Base-by-base conservation (phyloP, 1,139 yeast species). In the Zygosaccharomyces sapae region DNA sequence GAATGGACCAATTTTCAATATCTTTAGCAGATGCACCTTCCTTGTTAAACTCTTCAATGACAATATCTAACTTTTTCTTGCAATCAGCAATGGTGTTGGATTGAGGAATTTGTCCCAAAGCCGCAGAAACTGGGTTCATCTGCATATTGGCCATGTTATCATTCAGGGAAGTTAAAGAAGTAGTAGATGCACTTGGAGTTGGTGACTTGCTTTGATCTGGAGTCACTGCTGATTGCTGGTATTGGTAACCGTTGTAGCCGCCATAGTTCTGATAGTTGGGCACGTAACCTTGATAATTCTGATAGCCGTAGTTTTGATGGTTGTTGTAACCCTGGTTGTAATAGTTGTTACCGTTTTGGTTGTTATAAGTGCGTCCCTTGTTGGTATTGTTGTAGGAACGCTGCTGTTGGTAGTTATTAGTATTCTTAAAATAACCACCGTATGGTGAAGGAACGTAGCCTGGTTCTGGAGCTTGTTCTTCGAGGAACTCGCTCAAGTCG, bases 91-190 rank as follows among this genome's bases (percentile, higher is more conserved):
- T 71, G 49, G 80, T 74, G 42, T 77, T 65, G 12, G 86, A 81
- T 38, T 69, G 71, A 50, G 81, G 80, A 44, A 89, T 73, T 42
- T 73, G 73, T 27, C 70, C 68, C 57, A 90, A 71, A 51, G 75
- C 67, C 31, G 77, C 82, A 43, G 83, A 76, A 52, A 89, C 73
- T 16, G 96, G 96, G n/a, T 85, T 71, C 41, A 80, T 64, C 33
- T 75, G 77, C 54, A 89, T 70, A 57, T 84, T 86, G 51, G 76
- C 75, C 62, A 88, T 72, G 7, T 92, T 86, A 36, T 86, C 76
- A 51, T 79, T 79, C 51, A 89, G 71, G 7, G 92, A 83, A 7
- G 86, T 69, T 55, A 86, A 72, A 4, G 96, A 86, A 8, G 90
- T 77, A 19, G 88, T 74, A 2, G 68, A 63, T 6, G 62, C 55